phyloP scores from a whole-genome alignment of 2,329 filamentous ascomycete genomes.

The Fusarium papillatum region DNA sequence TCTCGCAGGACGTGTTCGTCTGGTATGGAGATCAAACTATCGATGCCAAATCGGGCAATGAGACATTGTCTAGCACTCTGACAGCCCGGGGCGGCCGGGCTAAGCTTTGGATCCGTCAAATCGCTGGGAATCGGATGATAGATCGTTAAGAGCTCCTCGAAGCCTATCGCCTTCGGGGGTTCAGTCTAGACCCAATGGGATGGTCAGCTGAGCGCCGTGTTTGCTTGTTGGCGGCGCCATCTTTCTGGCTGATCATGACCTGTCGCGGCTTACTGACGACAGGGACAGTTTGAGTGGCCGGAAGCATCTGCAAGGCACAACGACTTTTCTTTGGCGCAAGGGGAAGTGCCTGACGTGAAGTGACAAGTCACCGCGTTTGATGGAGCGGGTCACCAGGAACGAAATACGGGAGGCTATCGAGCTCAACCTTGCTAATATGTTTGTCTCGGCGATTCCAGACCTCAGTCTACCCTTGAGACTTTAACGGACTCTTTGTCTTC shows the following conservation, averaged over 20 bases:
- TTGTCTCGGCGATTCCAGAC: conserved; percentile 2
- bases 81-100: not conserved
- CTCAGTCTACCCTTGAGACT: not conserved
- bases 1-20: not conserved
- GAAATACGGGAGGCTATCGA: not conserved
- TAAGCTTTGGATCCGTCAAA: not conserved
- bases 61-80: not conserved
- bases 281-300: not conserved
- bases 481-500: not conserved
- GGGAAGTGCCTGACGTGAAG: not conserved
- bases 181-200: not conserved
- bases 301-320: conserved; percentile 7
- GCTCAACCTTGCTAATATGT: not conserved
- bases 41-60: not conserved
- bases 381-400: not conserved
- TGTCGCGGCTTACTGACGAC: not conserved
- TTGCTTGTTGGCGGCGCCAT: not conserved
- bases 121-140: not conserved
- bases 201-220: not conserved
- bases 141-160: not conserved
- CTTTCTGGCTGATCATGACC: not conserved
- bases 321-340: not conserved
- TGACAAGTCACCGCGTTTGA: not conserved
- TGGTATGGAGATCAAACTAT: conserved; percentile 21
- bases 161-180: conserved; percentile 3